Conservation (phyloP, 1,139 yeast genomes). For the Hemisphaericaspora subhashii region DNA sequence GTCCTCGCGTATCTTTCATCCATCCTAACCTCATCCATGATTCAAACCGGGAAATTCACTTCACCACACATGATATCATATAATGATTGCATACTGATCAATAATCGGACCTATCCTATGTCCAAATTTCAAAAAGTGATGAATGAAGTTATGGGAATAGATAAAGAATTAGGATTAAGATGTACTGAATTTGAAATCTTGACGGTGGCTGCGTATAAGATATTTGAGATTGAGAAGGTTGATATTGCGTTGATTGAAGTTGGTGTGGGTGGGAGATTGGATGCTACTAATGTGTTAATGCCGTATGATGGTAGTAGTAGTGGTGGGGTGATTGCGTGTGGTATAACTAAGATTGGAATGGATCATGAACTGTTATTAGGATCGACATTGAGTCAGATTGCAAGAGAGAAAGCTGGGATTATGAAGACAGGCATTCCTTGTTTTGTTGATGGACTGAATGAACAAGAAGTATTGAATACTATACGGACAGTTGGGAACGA, state of each 20-base stretch:
- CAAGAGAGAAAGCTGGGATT: constrained; percentile 81
- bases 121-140: constrained; percentile 48
- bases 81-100: constrained; percentile 72
- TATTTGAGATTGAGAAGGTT: constrained; percentile 60
- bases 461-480: constrained; percentile 46
- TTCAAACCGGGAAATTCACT: constrained; percentile 74
- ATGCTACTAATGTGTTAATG: constrained; percentile 72
- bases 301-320: constrained; percentile 24
- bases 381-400: constrained; percentile 58
- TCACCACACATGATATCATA: constrained; percentile 79
- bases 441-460: constrained; percentile 73
- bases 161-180: constrained; percentile 42
- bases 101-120: constrained; percentile 55
- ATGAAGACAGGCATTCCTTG: constrained; percentile 61
- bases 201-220: constrained; percentile 80
- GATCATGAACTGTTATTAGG: constrained; percentile 85
- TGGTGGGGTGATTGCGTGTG: constrained; percentile 60
- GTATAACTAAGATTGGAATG: constrained; percentile 78
- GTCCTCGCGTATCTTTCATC: constrained; percentile 77
- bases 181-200: constrained; percentile 87
- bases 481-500: constrained; percentile 26
- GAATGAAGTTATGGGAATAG: constrained; percentile 32
- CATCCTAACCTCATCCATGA: constrained; percentile 48
- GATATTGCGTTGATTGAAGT: constrained; percentile 82
- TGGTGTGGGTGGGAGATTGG: constrained; percentile 85